These are phyloP conservation scores for Arabidopsis hybrid DNA, from an alignment of 441 rosid species.

Conservation along the genomic window DNA sequence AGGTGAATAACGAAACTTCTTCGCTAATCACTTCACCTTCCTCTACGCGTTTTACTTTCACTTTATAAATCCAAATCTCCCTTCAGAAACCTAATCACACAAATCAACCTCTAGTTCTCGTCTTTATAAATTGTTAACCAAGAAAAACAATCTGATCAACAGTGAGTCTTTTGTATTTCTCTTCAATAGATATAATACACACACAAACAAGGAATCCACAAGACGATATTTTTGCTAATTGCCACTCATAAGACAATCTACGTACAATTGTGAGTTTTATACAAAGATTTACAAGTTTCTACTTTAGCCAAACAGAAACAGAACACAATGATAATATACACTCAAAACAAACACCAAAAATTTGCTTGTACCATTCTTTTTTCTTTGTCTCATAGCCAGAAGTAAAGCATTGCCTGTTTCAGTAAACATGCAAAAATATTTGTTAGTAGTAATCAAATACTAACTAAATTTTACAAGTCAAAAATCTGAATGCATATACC, in stretches of 20 bases:
- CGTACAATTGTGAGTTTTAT: slow-evolving; percentile 16
- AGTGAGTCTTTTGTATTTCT: slow-evolving; percentile 4
- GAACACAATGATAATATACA: slow-evolving; percentile 19
- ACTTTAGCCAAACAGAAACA: slow-evolving; percentile 28
- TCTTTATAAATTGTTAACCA: slow-evolving; percentile 26
- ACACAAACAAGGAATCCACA: neutral
- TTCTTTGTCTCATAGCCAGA: slow-evolving; percentile 62
- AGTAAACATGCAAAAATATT: slow-evolving; percentile 19
- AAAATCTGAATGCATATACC: slow-evolving; percentile 48
- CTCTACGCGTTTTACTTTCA: slow-evolving; percentile 29
- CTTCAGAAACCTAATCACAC: neutral
- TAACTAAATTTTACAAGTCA: neutral
- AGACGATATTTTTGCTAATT: slow-evolving; percentile 15
- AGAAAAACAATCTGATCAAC: slow-evolving; percentile 5
- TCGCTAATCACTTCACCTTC: slow-evolving; percentile 11
- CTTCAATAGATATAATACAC: slow-evolving; percentile 12
- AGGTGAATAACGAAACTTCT: slow-evolving; percentile 9
- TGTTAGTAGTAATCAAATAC: neutral
- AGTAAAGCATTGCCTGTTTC: slow-evolving; percentile 85
- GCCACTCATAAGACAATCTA: slow-evolving; percentile 1
- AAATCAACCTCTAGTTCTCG: neutral
- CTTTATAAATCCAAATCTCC: slow-evolving; percentile 16
- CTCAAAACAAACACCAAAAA: slow-evolving; percentile 12
- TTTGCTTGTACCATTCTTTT: neutral
- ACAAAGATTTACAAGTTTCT: slow-evolving; percentile 24